Base-by-base conservation (phyloP, 805 yeast genomes). In the Danielozyma ontarioensis region DNA sequence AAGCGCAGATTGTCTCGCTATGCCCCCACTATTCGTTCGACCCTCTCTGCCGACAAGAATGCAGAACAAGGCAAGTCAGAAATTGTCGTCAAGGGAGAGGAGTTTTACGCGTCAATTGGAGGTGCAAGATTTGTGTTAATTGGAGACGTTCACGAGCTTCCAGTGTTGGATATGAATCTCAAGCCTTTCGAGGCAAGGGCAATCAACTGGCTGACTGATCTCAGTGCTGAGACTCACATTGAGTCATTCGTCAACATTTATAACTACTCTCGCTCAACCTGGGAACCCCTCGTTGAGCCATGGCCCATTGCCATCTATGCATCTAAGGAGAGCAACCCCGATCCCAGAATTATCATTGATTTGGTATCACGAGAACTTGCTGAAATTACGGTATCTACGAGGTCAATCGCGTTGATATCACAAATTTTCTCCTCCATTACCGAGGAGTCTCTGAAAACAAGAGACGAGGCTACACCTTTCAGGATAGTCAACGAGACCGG, bases 251-350 rank as follows among this genome's bases (percentile, higher is more conserved):
- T 83, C 7, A 88, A 86, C 55, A 76, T 86, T 14, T 89, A 83
- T 66, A 88, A 88, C 54, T 89, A 89, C 54, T 76, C 96, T 0
- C 77, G 83, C 40, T 88, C 96, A 3, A 74, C 87, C 0, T 89
- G 98, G 97, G 97, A 93, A 49, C 97, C 98, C 0, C 63, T 93
- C 29, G 55, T 93, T 31, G 98, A 93, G 50, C 81, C 90, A 0
- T 83, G 95, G 84, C 80, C 86, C 5, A 65, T 90, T 32, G 78
- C 86, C 0, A 58, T 85, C 10, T 86, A 83, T 52, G 76, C 83
- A 2, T 67, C 84, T 1, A 74, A 72, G 33, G 59, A 59, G 0
- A 38, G 51, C 1, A 66, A 64, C 11, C 71, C 76, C 1, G 68
- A 69, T 4, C 64, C 72, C 4, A 64, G 74, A 13, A 47, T 82